A percentile compares a stretch with the other conserved stretches of the same genome.
Conservation (phyloP, 2,329 filamentous ascomycete genomes). For the Thielaviopsis euricoi region DNA sequence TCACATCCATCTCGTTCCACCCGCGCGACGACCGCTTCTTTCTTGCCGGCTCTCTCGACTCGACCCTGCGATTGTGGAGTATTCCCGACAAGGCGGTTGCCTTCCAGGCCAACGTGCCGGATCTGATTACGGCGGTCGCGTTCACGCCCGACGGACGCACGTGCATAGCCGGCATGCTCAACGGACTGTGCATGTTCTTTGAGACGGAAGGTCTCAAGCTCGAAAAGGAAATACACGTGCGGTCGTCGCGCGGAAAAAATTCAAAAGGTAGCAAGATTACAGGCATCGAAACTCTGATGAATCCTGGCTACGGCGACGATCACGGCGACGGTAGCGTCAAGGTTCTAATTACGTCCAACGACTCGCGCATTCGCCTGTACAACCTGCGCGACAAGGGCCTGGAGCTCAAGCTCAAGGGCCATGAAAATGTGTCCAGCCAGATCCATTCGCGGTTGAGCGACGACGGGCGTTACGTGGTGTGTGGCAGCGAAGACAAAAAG, state of each 20-base stretch:
- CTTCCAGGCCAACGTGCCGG: conserved; percentile 57
- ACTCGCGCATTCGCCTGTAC: conserved; percentile 82
- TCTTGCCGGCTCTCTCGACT: conserved; percentile 79
- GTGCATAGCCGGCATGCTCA: conserved; percentile 75
- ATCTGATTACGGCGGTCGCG: conserved; percentile 84
- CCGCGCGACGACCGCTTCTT: conserved; percentile 94
- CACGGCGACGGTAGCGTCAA: conserved; percentile 50
- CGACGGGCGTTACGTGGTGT: conserved; percentile 71
- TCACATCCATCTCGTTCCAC: conserved; percentile 89
- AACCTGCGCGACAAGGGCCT: conserved; percentile 70
- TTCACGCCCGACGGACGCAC: conserved; percentile 87
- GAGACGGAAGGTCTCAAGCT: conserved; percentile 81
- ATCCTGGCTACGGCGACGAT: conserved; percentile 6
- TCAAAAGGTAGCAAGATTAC: conserved; percentile 96
- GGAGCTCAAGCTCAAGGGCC: conserved; percentile 79
- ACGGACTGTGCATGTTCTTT: conserved; percentile 76
- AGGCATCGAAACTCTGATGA: conserved; percentile 61
- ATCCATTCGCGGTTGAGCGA: conserved; percentile 83
- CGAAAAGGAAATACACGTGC: conserved; percentile 77
- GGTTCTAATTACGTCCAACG: conserved; percentile 82
- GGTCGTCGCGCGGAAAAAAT: conserved; percentile 81
- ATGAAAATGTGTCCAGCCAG: conserved; percentile 79
- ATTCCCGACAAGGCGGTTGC: conserved; percentile 93
- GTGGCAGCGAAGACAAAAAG: conserved; percentile 80
- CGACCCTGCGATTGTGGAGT: conserved; percentile 80